Conservation (phyloP, 2,329 filamentous ascomycete species). For the Penicillium italicum region DNA sequence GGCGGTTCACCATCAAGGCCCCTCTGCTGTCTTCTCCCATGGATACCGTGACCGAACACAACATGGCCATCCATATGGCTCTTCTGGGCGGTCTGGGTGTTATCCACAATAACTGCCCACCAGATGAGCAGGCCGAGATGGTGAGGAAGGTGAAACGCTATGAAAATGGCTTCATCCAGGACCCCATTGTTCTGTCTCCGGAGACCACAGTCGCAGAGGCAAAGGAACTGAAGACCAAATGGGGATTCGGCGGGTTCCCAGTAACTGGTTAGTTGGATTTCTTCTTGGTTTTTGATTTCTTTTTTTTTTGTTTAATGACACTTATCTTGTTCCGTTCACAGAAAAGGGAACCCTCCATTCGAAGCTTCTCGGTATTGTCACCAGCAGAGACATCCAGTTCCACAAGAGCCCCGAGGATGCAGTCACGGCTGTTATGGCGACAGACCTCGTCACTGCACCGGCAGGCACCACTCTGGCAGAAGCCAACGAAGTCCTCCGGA, state of each 20-base stretch:
- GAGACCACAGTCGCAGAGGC: constrained; percentile 86
- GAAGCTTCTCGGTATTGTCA: constrained; percentile 95
- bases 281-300: neutral
- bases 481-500: constrained; percentile 87
- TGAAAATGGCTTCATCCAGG: constrained; percentile 98
- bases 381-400: constrained; percentile 96
- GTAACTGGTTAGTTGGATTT: constrained; percentile 77
- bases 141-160: constrained; percentile 98
- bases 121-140: constrained; percentile 97
- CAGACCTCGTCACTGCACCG: constrained; percentile 82
- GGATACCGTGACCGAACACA: constrained; percentile 99
- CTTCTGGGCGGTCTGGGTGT: constrained; percentile 63
- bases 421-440: constrained; percentile 91
- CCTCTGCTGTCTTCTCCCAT: constrained; percentile 97
- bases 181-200: constrained; percentile 86
- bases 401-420: constrained; percentile 69
- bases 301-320: neutral
- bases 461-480: constrained; percentile 78
- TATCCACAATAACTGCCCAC: constrained; percentile 99
- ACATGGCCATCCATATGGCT: constrained; percentile 93
- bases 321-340: constrained; percentile 37
- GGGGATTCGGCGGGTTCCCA: constrained; percentile 97
- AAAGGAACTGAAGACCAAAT: constrained; percentile 90
- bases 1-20: constrained; percentile 91
- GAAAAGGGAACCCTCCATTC: constrained; percentile 90